Evolutionary conservation across 768 basidiomycete genomes (phyloP), one percentile per base, ranked within the genome.

Genomic region (Botryobasidium botryosum): DNA sequence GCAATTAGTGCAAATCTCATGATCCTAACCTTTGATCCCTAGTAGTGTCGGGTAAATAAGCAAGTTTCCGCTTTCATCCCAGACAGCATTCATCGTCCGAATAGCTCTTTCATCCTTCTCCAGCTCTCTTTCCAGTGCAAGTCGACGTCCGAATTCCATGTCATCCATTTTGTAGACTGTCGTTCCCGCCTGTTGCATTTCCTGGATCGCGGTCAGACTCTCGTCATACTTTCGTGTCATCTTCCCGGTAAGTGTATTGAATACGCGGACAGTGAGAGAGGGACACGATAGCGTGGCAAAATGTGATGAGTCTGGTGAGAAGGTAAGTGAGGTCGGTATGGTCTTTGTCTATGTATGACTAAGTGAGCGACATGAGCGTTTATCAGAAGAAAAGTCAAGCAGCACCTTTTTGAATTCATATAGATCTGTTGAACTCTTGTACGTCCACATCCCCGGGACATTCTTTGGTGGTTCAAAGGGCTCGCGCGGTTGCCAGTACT

Each of bases 171-270:
- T 80, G 62, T 81, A 85, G 17, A 86, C 72, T 0, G 85, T 81
- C 3, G 94, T 94, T 1, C 90, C 92, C 1, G 90, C 91, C 59
- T 97, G 94, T 59, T 99, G 94, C 90, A 99, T 96, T 60, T 96
- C 91, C 58, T 92, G 86, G 31, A 91, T 83, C 0, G 94, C 91
- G 24, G 72, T 64, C 5, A 97, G 69, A 0, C 84, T 87, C 61
- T 99, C 94, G 50, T 99, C 94, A 58, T 96, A 99, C 58, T 85
- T 86, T 17, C 92, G 77, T 13, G 75, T 77, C 52, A 96, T 65
- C 57, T 91, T 94, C 5, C 87, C 94, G 0, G 74, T 71, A 8
- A 90, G 68, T 68, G 96, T 88, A 23, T 77, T 80, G 64, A 99
- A 99, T 41, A 96, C 69, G 43, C 92, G 84, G 35, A 99, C 77